These are phyloP conservation scores for Capronia epimyces DNA, from an alignment of 2,329 filamentous ascomycete genomes.

Conservation along the genomic window DNA sequence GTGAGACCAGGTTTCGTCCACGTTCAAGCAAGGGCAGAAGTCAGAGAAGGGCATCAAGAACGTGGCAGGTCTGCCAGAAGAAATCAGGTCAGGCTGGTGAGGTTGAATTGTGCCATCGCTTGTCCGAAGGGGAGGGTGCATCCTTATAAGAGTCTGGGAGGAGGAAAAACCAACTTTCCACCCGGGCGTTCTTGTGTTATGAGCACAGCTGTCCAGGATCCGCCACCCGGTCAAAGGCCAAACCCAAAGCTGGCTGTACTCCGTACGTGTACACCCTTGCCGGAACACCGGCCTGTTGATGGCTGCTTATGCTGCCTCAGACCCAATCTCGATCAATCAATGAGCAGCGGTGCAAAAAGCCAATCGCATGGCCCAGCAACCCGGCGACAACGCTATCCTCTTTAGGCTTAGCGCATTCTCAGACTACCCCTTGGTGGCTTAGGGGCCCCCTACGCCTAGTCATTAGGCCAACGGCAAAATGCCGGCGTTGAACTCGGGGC, in stretches of 20 bases:
- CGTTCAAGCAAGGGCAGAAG: not conserved
- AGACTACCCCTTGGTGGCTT: no score
- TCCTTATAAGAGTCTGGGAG: not conserved
- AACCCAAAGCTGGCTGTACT: no score
- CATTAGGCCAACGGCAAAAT: not conserved
- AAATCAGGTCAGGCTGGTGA: not conserved
- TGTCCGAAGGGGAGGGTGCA: not conserved
- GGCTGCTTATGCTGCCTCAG: not conserved
- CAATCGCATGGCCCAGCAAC: not conserved
- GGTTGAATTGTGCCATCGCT: not conserved
- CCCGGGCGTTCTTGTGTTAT: not conserved
- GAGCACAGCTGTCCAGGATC: not conserved
- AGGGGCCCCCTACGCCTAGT: no score
- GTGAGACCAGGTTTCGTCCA: not conserved
- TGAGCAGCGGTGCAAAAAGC: not conserved
- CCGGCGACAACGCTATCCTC: no score
- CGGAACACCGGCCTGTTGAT: no score
- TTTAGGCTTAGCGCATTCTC: no score
- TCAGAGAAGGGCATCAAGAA: not conserved
- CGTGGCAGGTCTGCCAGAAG: not conserved
- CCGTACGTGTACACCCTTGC: no score
- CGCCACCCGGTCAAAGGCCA: not conserved
- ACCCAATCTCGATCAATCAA: not conserved
- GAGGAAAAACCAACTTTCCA: not conserved
- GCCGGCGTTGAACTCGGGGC: not conserved